Base-by-base conservation (phyloP, 805 yeast genomes). In the Zygoascus ofunaensis region DNA sequence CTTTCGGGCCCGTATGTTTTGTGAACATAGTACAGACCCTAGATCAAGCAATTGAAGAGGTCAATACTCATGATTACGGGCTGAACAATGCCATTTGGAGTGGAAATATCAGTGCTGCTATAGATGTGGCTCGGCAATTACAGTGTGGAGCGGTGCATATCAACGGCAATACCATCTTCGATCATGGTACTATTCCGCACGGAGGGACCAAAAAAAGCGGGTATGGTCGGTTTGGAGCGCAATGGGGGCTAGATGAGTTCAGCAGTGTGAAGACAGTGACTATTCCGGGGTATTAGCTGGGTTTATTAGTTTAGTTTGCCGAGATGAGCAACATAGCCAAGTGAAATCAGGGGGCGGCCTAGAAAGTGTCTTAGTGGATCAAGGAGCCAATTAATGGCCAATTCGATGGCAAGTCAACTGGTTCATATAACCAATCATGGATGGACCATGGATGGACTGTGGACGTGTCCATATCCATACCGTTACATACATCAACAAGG, bases 91-190 rank as follows among this genome's bases (percentile, higher is more conserved):
- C 87, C 69, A 68, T 83, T 48, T 87, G 82, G 69, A 76, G 90
- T 38, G 68, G 69, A 38, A 74, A 79, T 54, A 57, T 80, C 46
- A 73, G 73, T 69, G 79, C 73, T 54, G 85, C 82, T 24, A 63
- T 79, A 48, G 74, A 74, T 43, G 82, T 82, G 45, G 73, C 92
- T 36, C 73, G 74, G 64, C 72, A 74, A 62, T 59, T 84, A 49
- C 77, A 77, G 59, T 81, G 89, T 47, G 94, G 94, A 67, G 78
- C 90, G 40, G 76, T 84, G 52, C 85, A 90, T 86, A 73, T 82
- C 55, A 84, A 84, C 73, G 62, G 59, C 17, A 48, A 43, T 43
- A 57, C 60, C 55, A 51, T 44, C 22, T 36, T 37, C 42, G 53
- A 42, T 30, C 41, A 48, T 23, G 52, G 48, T 2, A 43, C 49